Evolutionary conservation across 2,329 filamentous ascomycete genomes (phyloP), one percentile per base, ranked within the genome.

Genomic region (Colletotrichum salicis): DNA sequence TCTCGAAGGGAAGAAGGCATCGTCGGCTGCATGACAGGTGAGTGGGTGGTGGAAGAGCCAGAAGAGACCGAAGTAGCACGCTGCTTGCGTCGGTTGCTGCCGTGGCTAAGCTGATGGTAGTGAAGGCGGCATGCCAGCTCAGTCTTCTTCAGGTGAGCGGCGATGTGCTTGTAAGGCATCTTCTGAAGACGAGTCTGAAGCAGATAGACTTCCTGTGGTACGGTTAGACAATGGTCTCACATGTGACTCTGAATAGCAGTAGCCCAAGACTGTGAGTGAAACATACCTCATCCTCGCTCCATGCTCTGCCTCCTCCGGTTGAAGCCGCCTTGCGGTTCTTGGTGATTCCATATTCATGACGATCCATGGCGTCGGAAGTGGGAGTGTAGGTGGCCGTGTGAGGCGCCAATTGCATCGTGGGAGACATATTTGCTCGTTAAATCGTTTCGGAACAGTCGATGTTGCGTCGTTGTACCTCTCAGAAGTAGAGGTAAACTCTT

Each of bases 111-210:
- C 79, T 96, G 94, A 79, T 97, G 94, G 80, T 94, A 96, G 82
- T 96, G 94, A 74, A 97, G 88, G 74, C 94, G 93, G 84, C 94
- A 97, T 59, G 94, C 94, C 71, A 96, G 86, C 84, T 96, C 94
- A 0, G 94, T 96, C 86, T 96, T 97, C 84, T 95, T 94, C 76
- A 96, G 85, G 77, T 95, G 92, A 71, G 92, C 90, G 70, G 94
- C 94, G 79, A 96, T 96, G 80, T 96, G 93, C 86, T 96, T 96
- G 84, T 96, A 96, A 0, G 94, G 94, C 91, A 96, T 94, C 84
- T 96, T 96, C 78, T 95, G 93, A 78, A 94, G 89, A 70, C 94
- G 92, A 72, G 93, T 95, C 82, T 95, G 93, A 73, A 96, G 88
- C 66, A 96, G 91, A 81, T 96, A 96, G 70, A 91, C 88, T 84